Base-by-base conservation (phyloP, 345 rosid species). In the Rhodamnia argentea region DNA sequence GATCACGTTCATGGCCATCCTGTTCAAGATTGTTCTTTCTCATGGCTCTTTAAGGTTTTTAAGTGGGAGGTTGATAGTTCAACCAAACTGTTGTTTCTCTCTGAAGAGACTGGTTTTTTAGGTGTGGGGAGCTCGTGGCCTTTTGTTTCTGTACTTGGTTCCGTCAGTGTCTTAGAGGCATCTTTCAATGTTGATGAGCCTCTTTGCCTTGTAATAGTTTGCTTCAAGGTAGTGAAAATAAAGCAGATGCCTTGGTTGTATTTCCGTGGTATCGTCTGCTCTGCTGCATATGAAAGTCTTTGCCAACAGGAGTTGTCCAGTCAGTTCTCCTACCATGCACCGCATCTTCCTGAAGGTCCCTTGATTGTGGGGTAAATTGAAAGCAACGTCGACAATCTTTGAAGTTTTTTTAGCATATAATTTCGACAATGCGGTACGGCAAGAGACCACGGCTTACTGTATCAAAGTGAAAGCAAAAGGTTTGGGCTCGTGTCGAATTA, bases 1-100 rank as follows among this genome's bases (percentile, higher is more conserved):
- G 62, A 85, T 90, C 92, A 90, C 89, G 93, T 88, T 91, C 24
- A 57, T 6, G 18, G 13, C 90, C 87, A 53, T 52, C 90, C 92
- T 89, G 93, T 88, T 90, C 87, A 82, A 70, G 54, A 85, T 59
- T 55, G 82, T 83, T 82, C 90, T 90, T 37, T 90, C 47, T 70
- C 78, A 70, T 52, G 76, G 47, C 15, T 86, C 57, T 87, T 87
- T 88, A 85, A 54, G 85, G 83, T 53, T 88, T 86, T 47, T 55
- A 6, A 29, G 86, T 84, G 84, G 26, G 59, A 85, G 60, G 84
- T 83, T 53, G 29, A 55, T 55, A 20, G 57, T 55, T 55, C 57
- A 6, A 18, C 57, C 57, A 20, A 55, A 55, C 59, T 74, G 40
- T 60, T 16, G 44, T 26, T 60, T 50, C 83, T 84, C 86, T 52